Conservation (phyloP, 164 flowering plant species). For the Tinospora cordifolia region DNA sequence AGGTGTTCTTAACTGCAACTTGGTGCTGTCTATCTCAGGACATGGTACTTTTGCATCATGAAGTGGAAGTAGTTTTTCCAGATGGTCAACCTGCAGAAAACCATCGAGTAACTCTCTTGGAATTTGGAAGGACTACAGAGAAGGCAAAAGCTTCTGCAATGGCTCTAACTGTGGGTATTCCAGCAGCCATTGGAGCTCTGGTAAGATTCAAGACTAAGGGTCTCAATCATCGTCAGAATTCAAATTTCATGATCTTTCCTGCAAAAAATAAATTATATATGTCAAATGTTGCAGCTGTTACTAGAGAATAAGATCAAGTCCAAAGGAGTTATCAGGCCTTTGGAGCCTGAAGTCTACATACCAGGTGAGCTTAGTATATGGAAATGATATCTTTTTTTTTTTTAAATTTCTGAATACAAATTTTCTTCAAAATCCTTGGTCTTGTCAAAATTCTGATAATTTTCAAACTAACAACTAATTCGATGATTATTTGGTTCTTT, state of each 20-base stretch:
- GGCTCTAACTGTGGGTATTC: constrained; percentile 92
- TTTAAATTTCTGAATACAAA: neutral
- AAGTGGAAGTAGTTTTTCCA: constrained; percentile 68
- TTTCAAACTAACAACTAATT: neutral
- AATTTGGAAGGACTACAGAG: constrained; percentile 56
- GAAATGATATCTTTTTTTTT: neutral
- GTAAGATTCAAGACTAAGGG: constrained; percentile 24
- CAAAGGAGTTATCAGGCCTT: constrained; percentile 75
- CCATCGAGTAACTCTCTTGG: constrained; percentile 64
- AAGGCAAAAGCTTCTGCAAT: constrained; percentile 66
- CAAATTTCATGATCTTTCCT: neutral
- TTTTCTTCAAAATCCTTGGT: no score
- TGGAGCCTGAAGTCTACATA: constrained; percentile 72
- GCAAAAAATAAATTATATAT: neutral
- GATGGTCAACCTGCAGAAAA: constrained; percentile 46
- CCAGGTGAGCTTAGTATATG: constrained; percentile 47
- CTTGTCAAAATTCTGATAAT: neutral
- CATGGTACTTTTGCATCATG: constrained; percentile 92
- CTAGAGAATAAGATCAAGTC: constrained; percentile 59
- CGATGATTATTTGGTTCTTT: no score
- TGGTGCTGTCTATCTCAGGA: constrained; percentile 40
- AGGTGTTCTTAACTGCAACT: neutral
- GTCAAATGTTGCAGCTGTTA: constrained; percentile 49
- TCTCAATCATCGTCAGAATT: neutral
- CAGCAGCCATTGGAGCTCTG: constrained; percentile 93